phyloP scores from a whole-genome alignment of 805 yeast genomes.

The Candida oleophila region DNA sequence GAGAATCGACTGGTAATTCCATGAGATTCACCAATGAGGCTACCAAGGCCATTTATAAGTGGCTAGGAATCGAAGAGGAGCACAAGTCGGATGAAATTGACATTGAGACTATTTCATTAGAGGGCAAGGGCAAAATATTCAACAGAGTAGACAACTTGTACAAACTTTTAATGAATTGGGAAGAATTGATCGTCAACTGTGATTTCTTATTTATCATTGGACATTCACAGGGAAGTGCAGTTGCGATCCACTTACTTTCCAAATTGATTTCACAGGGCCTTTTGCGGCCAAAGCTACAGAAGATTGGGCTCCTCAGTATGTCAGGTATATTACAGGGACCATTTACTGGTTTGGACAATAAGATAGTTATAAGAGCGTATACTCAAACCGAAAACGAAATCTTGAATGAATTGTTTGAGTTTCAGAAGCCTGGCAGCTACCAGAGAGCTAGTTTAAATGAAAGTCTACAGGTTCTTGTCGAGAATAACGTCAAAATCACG shows the following conservation, averaged over 20 bases:
- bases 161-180: constrained; percentile 34
- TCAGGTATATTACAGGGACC: constrained; percentile 36
- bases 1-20: constrained; percentile 38
- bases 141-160: constrained; percentile 26
- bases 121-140: constrained; percentile 36
- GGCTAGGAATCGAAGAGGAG: constrained; percentile 18
- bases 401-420: constrained; percentile 34
- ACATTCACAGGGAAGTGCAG: constrained; percentile 34
- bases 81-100: constrained; percentile 15
- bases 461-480: constrained; percentile 19
- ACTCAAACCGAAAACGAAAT: constrained; percentile 34
- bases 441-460: constrained; percentile 16
- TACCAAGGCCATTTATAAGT: constrained; percentile 24
- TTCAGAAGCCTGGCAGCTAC: constrained; percentile 21
- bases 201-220: constrained; percentile 35
- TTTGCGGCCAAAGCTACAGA: constrained; percentile 12
- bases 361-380: constrained; percentile 38
- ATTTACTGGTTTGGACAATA: constrained; percentile 27
- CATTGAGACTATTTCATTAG: constrained; percentile 38
- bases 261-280: constrained; percentile 13
- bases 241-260: constrained; percentile 28
- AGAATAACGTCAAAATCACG: constrained; percentile 32
- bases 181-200: constrained; percentile 19
- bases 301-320: constrained; percentile 35
- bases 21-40: constrained; percentile 27